A percentile compares a stretch with the other conserved stretches of the same genome.
Conservation (phyloP, 2,329 filamentous ascomycete species). For the Penicillium corylophilum region DNA sequence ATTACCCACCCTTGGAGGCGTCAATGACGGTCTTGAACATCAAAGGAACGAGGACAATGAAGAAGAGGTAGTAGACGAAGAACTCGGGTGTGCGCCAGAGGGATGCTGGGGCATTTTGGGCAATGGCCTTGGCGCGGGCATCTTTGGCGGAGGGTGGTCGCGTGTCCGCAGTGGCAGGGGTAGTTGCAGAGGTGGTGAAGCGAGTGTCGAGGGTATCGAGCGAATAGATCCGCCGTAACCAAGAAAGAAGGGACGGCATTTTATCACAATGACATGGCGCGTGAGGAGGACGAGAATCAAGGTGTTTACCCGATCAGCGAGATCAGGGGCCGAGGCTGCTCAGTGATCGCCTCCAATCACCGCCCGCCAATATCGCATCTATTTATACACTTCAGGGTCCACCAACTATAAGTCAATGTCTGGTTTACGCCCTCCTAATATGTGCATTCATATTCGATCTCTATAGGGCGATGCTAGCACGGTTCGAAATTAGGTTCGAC, state of each 20-base stretch:
- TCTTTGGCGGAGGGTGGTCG: constrained; percentile 41
- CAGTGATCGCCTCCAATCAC: constrained; percentile 2
- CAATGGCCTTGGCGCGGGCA: constrained; percentile 38
- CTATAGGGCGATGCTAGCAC: no score
- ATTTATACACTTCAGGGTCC: background rate
- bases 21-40: constrained; percentile 92
- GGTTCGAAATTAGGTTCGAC: no score
- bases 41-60: constrained; percentile 66
- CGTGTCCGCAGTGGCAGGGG: constrained; percentile 62
- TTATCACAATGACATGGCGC: constrained; percentile 35
- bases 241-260: constrained; percentile 48
- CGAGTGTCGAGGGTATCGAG: constrained; percentile 69
- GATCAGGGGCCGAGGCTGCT: constrained; percentile 10
- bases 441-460: no score
- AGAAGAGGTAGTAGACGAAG: constrained; percentile 71
- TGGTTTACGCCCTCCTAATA: no score
- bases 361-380: constrained; percentile 3
- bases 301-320: constrained; percentile 17
- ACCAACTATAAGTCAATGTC: background rate
- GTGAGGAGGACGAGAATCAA: constrained; percentile 7
- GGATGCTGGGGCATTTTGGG: constrained; percentile 57
- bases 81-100: constrained; percentile 89
- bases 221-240: constrained; percentile 58
- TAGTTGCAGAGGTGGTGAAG: constrained; percentile 68
- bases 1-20: constrained; percentile 73